Base-by-base conservation (phyloP, 169 alveolate genomes). In the Plasmodium knowlesi region DNA sequence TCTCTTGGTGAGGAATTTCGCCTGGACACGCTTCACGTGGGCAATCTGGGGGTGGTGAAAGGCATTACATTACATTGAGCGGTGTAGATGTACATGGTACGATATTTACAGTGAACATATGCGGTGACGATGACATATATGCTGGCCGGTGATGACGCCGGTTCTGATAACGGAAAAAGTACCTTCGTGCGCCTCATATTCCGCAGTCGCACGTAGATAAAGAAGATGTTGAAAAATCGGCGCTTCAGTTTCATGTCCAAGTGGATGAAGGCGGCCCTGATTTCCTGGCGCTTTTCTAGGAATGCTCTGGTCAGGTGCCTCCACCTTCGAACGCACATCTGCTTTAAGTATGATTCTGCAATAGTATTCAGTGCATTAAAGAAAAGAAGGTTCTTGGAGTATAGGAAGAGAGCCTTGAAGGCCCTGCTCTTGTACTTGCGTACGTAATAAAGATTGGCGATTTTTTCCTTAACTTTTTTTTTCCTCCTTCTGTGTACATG, bases 281-380 rank as follows among this genome's bases (percentile, higher is more conserved):
- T 8, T 73, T 67, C 79, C 28, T 85, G 79, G 34, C 67, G 79
- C 28, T 46, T 50, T 8, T 85, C 80, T 16, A 85, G 28, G 79
- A 50, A 85, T 30, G 76, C 81, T 28, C 37, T 73, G 1, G 83
- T 85, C n/a, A 85, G 16, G 25, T 85, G 76, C 34, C 46, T 30
- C 93, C 93, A 85, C 61, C 79, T 85, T 28, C 39, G 79, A 19
- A 85, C 79, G 80, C 93, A 85, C 41, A 46, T 46, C 37, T 84
- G 43, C 61, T 85, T 85, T 19, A 85, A 54, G 61, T 50, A 85
- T 5, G 84, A 43, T 37, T 85, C 54, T 12, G 86, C 41, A 34
- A 85, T 53, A 50, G 19, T 73, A 22, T 50, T 85, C 57, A 85
- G 67, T 6, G 93, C 61, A 6, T 73, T 46, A 39, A 73, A 85